A percentile compares a stretch with the other conserved stretches of the same genome.
These are phyloP conservation scores for Barbarea vulgaris DNA, from an alignment of 345 rosid genomes.

Conservation along the genomic window DNA sequence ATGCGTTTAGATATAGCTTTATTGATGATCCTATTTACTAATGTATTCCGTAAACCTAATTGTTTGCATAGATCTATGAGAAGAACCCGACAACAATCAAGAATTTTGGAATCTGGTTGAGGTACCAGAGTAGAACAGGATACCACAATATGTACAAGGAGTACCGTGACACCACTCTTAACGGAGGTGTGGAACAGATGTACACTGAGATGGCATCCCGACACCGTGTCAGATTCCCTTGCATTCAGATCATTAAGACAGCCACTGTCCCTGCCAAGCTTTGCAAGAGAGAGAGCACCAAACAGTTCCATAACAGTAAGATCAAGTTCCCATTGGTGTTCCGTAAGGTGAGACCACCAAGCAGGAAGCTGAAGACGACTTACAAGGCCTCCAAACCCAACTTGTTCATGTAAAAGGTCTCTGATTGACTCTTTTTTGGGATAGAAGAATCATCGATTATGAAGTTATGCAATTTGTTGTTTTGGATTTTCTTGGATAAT, in stretches of 20 bases:
- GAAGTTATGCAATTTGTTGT: slow-evolving; percentile 14
- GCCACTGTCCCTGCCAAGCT: slow-evolving; percentile 62
- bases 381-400: slow-evolving; percentile 77
- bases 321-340: slow-evolving; percentile 69
- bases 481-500: slow-evolving; percentile 13
- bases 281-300: slow-evolving; percentile 72
- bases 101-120: slow-evolving; percentile 67
- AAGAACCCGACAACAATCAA: slow-evolving; percentile 64
- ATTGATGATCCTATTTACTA: background rate
- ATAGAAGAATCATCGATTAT: slow-evolving; percentile 27
- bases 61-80: slow-evolving; percentile 56
- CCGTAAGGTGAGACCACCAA: slow-evolving; percentile 69
- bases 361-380: slow-evolving; percentile 71
- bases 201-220: slow-evolving; percentile 75
- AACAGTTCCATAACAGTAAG: slow-evolving; percentile 68
- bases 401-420: slow-evolving; percentile 55
- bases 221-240: slow-evolving; percentile 68
- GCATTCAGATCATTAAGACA: slow-evolving; percentile 72
- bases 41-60: background rate
- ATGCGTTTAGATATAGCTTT: background rate
- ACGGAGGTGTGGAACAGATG: slow-evolving; percentile 74
- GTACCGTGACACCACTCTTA: slow-evolving; percentile 59
- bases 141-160: slow-evolving; percentile 82
- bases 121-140: slow-evolving; percentile 65
- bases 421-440: slow-evolving; percentile 20